Conservation (phyloP, 257 asterid genomes). For the Jacaranda copaia region DNA sequence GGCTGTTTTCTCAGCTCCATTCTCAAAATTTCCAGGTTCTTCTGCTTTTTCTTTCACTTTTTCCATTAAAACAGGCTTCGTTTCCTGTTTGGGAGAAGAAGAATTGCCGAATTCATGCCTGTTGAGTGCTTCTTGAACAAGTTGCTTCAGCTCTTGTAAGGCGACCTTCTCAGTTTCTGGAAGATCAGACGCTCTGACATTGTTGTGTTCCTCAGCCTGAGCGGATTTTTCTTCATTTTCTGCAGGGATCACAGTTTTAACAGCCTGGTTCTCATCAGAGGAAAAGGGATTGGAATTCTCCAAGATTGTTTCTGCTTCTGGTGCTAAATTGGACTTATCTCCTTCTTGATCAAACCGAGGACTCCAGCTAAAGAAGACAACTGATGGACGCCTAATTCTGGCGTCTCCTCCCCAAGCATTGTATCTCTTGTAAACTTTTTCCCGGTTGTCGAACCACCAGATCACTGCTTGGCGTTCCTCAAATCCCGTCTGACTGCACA, state of each 20-base stretch:
- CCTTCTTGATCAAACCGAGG: background rate
- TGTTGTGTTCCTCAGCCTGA: background rate
- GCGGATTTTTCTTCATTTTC: background rate
- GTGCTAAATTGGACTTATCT: slow-evolving; percentile 9
- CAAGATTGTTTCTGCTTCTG: background rate
- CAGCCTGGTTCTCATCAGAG: background rate
- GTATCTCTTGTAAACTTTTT: slow-evolving; percentile 14
- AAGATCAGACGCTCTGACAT: background rate
- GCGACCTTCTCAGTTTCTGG: slow-evolving; percentile 33
- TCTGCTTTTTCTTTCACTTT: background rate
- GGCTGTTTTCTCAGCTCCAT: slow-evolving; percentile 16
- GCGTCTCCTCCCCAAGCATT: slow-evolving; percentile 11
- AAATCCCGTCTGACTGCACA: background rate
- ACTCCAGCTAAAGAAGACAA: background rate
- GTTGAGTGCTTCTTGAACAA: slow-evolving; percentile 36
- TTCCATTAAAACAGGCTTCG: background rate
- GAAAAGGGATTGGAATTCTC: background rate
- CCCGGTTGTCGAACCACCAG: slow-evolving; percentile 20
- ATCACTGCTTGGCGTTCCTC: slow-evolving; percentile 2
- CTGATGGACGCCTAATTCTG: background rate
- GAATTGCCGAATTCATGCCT: slow-evolving; percentile 26
- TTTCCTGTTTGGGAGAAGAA: background rate
- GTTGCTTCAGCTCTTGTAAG: slow-evolving; percentile 39
- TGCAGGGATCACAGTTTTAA: background rate
- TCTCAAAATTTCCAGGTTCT: background rate